Evolutionary conservation across 2,329 filamentous ascomycete species (phyloP), one percentile per base, ranked within the genome.

Genomic region (Stenocarpella maydis): DNA sequence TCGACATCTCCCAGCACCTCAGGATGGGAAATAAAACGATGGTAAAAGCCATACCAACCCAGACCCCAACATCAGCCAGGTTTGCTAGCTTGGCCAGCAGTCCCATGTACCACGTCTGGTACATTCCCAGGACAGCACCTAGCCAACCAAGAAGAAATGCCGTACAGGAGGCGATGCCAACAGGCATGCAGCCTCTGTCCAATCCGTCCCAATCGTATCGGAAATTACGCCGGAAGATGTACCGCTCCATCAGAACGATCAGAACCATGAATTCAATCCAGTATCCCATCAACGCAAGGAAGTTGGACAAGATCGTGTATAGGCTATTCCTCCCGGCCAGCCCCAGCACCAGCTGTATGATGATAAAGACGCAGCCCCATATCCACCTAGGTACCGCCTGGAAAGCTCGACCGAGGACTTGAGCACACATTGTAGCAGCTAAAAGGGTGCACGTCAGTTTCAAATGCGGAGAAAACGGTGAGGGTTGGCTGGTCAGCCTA

Each of bases 261-360:
- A 85, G 84, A 24, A 91, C 83, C 87, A 88, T 91, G 53, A 91
- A 87, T 17, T 84, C 84, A 19, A 91, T 84, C 89, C 89, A 92
- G 77, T 92, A 92, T 1, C 90, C 90, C 87, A 92, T 92, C 26
- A 92, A 79, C 0, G 89, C 88, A 6, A 92, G 82, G 76, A 92
- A 91, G 75, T 92, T 92, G 14, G 87, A 88, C 76, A 92, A 91
- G 69, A 92, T 90, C 31, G 83, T 83, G 0, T 88, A 86, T 2
- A 92, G 82, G 72, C 55, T 61, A 14, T 61, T 61, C 24, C 55
- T 34, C 1, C 55, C 55, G 3, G 41, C 55, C 19, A 61, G 41
- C 1, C 55, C 55, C 26, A 61, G 8, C 3, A 61, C 55, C 19
- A 61, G n/a, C 26, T 61, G 55, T 21, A 61, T 19, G 1, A 61